Base-by-base conservation (phyloP, 345 rosid species). In the Physaria fendleri region DNA sequence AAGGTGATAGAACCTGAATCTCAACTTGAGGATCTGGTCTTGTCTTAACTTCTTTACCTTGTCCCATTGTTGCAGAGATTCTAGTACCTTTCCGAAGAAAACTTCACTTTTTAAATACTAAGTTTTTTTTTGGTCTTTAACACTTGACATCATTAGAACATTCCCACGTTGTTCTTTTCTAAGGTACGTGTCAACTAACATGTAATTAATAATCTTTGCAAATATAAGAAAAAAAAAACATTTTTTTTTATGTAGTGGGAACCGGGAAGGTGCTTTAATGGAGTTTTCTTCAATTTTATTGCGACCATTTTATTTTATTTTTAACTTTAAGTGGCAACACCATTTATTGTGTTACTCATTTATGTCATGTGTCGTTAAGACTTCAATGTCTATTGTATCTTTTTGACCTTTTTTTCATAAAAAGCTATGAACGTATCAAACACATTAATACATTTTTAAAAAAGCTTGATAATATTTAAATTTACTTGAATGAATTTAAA, bases 11-110 rank as follows among this genome's bases (percentile, higher is more conserved):
- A 39, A 69, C 74, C 74, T 71, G 75, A 29, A 71, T 65, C 62
- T 65, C 75, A 15, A 71, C 57, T 65, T 64, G 56, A 50, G 75
- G 66, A 52, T 65, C 71, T 34, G 18, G 42, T 59, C 71, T 43
- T 2, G 71, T 71, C 51, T 71, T 65, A 2, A 50, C 62, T 16
- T 71, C 66, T 65, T 58, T 56, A 45, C 75, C 75, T 45, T 71
- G 66, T 43, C 71, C 71, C 75, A 71, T 65, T 14, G 34, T 16
- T 59, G 2, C 28, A 25, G 10, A 0, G n/a, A 15, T 4, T 21
- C 45, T 29, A 51, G 41, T 2, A 25, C 35, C 14, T 3, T 30
- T 2, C 1, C 1, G n/a, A 34, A 3, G 15, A 13, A 28, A 8
- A 12, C 27, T 4, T 8, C 4, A 20, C 28, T 4, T 37, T 21